Evolutionary conservation across 768 basidiomycete species (phyloP).

Genomic region (Tubosaeta sp.): DNA sequence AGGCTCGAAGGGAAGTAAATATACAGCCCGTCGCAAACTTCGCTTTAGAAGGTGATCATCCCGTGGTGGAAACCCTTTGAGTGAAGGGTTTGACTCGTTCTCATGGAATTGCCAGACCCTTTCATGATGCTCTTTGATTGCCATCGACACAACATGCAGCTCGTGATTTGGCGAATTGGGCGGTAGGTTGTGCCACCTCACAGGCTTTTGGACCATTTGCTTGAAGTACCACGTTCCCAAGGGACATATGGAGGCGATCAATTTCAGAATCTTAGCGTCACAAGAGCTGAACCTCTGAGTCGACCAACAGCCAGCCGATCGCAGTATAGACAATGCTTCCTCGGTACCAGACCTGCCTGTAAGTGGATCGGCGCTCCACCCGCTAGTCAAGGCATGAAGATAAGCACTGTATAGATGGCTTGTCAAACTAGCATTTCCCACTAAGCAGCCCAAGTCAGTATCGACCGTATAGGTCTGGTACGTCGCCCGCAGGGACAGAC

Average conservation of each 20-base stretch:
- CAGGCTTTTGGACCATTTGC: conserved; percentile 35
- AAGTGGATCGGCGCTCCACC: conserved; percentile 40
- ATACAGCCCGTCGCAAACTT: conserved; percentile 1
- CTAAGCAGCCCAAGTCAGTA: conserved; percentile 24
- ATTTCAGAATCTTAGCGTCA: conserved; percentile 28
- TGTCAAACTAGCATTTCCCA: conserved; percentile 4
- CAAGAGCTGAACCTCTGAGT: conserved; percentile 30
- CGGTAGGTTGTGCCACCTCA: conserved; percentile 23
- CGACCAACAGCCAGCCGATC: conserved; percentile 34
- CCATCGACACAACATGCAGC: conserved; percentile 18
- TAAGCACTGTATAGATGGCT: conserved; percentile 36
- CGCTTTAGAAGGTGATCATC: conserved; percentile 10
- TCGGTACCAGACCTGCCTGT: conserved; percentile 18
- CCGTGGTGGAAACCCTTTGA: conserved; percentile 1
- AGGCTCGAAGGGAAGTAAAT: neutral
- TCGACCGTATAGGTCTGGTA: conserved; percentile 30
- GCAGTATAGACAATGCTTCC: conserved; percentile 34
- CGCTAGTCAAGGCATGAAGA: conserved; percentile 41
- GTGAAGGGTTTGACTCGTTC: neutral
- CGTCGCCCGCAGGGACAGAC: neutral
- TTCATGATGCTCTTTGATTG: conserved; percentile 26
- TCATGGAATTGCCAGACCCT: conserved; percentile 9
- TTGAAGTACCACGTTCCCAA: conserved; percentile 33
- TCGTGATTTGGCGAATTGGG: conserved; percentile 27
- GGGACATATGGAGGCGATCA: conserved; percentile 33